Conservation (phyloP, 2,329 filamentous ascomycete species). For the Clarireedia monteithiana region DNA sequence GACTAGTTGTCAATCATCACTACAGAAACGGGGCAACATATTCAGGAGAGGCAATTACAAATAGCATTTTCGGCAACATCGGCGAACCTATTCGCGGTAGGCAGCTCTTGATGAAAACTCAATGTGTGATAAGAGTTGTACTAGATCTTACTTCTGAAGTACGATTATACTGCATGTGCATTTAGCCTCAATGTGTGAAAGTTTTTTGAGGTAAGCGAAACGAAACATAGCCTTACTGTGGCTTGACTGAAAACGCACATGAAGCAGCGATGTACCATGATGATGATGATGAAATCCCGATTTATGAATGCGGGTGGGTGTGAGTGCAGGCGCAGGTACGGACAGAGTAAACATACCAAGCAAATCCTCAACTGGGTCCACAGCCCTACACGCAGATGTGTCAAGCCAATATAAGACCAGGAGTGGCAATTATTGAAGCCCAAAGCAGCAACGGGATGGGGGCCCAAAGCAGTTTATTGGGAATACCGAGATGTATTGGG, state of each 20-base stretch:
- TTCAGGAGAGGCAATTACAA: slow-evolving; percentile 18
- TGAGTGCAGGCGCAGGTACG: neutral
- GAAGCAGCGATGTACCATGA: neutral
- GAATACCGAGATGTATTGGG: neutral
- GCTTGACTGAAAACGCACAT: slow-evolving; percentile 14
- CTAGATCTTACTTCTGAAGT: slow-evolving; percentile 13
- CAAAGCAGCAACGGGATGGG: neutral
- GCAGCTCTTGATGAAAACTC: neutral
- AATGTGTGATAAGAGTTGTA: slow-evolving; percentile 15
- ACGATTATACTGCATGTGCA: slow-evolving; percentile 1
- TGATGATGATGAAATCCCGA: neutral
- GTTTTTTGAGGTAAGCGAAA: neutral
- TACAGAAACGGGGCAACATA: slow-evolving; percentile 12
- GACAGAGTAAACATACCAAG: neutral
- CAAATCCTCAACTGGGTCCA: neutral
- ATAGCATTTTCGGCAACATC: slow-evolving; percentile 18
- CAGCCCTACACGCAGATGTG: neutral
- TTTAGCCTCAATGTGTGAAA: slow-evolving; percentile 5
- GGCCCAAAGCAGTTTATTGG: slow-evolving; percentile 1
- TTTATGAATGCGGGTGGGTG: neutral
- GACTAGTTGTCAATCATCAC: slow-evolving; percentile 51
- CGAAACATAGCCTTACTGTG: slow-evolving; percentile 20
- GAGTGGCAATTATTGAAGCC: neutral
- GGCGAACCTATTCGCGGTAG: slow-evolving; percentile 11
- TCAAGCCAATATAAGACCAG: slow-evolving; percentile 3